phyloP scores from a whole-genome alignment of 2,329 filamentous ascomycete species.

The Chaetoscypha palmicola region DNA sequence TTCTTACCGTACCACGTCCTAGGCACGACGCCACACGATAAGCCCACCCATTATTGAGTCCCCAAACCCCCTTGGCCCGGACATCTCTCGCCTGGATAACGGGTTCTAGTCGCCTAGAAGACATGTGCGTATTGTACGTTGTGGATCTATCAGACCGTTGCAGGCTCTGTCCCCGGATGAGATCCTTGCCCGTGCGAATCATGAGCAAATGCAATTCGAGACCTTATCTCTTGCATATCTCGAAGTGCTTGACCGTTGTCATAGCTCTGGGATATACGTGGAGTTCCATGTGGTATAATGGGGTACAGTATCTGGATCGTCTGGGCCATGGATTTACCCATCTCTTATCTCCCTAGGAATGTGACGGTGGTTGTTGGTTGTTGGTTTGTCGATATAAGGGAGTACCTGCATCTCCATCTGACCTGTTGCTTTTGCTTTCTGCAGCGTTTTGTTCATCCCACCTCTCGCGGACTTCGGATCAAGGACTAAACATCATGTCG shows the following conservation, averaged over 20 bases:
- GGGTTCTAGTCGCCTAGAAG: no score
- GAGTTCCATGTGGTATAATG: no score
- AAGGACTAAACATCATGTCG: constrained; percentile 15
- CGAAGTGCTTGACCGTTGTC: background rate
- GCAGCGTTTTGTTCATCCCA: background rate
- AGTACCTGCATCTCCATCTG: background rate
- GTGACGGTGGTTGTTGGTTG: background rate
- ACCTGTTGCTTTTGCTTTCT: background rate
- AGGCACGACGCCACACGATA: background rate
- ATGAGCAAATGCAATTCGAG: background rate
- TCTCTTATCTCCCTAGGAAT: background rate
- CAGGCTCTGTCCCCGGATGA: background rate
- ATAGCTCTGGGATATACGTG: no score
- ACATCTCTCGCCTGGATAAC: no score
- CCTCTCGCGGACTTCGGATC: background rate
- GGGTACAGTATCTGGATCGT: no score
- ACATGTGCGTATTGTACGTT: no score
- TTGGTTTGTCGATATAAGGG: background rate
- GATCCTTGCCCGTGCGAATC: background rate
- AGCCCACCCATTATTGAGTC: background rate
- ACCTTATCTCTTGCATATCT: background rate
- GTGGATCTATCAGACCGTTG: background rate
- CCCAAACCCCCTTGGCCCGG: no score
- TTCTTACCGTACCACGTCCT: background rate
- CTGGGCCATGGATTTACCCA: background rate